Evolutionary conservation across 169 alveolate species (phyloP).

Genomic region (Plasmodium blacklocki): DNA sequence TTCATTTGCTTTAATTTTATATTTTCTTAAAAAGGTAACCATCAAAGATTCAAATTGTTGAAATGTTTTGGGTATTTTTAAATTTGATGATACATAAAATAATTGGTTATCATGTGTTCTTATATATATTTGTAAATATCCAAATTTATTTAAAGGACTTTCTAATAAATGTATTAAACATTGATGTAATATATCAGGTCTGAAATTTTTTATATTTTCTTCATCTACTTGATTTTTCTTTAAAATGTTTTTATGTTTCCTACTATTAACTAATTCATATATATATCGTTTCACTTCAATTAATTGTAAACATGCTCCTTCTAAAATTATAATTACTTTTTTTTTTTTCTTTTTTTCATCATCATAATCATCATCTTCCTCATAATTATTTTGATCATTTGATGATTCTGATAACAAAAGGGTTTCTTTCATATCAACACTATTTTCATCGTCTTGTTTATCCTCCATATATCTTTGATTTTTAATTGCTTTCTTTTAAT

Average conservation of each 20-base stretch:
- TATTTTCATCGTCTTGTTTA: background rate
- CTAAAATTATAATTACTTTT: conserved; percentile 52
- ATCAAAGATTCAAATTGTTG: conserved; percentile 87
- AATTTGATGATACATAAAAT: conserved; percentile 90
- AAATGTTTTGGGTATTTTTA: conserved; percentile 89
- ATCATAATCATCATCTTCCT: conserved; percentile 12
- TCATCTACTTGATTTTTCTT: conserved; percentile 18
- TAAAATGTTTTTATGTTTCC: conserved; percentile 49
- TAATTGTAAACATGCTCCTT: conserved; percentile 68
- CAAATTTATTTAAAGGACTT: conserved; percentile 87
- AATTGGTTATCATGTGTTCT: conserved; percentile 88
- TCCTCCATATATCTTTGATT: background rate
- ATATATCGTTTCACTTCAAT: conserved; percentile 63
- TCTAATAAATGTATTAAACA: conserved; percentile 89
- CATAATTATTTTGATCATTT: background rate
- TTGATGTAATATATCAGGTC: conserved; percentile 93
- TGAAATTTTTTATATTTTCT: conserved; percentile 82
- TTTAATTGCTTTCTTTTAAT: no score
- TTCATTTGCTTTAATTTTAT: conserved; percentile 87
- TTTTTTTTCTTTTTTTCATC: conserved; percentile 6
- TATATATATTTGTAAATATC: conserved; percentile 85
- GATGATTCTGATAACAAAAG: no score
- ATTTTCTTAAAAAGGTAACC: conserved; percentile 86
- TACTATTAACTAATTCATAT: conserved; percentile 45
- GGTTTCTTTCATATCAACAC: no score